Evolutionary conservation across 768 basidiomycete species (phyloP), one percentile per base, ranked within the genome.

Genomic region (Mycena crocata): DNA sequence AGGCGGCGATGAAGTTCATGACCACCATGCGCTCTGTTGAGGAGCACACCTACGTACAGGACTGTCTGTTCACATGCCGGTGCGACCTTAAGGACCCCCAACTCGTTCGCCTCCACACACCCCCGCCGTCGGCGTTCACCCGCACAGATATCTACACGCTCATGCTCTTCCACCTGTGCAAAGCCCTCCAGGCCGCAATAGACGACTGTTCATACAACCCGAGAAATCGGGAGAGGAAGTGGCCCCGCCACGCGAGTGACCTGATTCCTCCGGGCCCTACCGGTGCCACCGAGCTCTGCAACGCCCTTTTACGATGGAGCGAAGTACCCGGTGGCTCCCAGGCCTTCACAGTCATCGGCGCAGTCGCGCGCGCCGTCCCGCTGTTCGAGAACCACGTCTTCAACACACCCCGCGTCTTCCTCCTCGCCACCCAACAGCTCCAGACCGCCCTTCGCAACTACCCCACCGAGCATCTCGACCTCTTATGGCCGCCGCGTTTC

Each of bases 1-100:
- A 24, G 39, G 55, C 62, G 12, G 62, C 55, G 8, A 57, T 57
- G 62, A 51, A 49, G n/a, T 64, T 57, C 34, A 37, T 64, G 56
- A 14, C 56, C 56, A 45, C 55, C 2, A 39, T 31, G 10, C 63
- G 63, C 30, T 42, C 63, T 2, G 24, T n/a, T 9, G 17, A 12
- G n/a, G 45, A 49, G 4, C 37, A 44, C 15, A 28, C 19, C 6
- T 17, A 23, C 21, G 19, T 60, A 6, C 48, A 37, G 21, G n/a
- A 10, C 1, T 56, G 30, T 48, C 49, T 64, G 4, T 28, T 42
- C 30, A 14, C 9, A 1, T 64, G 62, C 39, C 55, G 23, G 5
- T 64, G 62, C 39, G 21, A 50, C 23, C 1, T 5, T 2, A 13
- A 21, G n/a, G 3, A 35, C 15, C 34, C 12, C 13, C 14, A 39